phyloP scores from a whole-genome alignment of 2,329 filamentous ascomycete genomes.

The Monosporascus cannonballus region DNA sequence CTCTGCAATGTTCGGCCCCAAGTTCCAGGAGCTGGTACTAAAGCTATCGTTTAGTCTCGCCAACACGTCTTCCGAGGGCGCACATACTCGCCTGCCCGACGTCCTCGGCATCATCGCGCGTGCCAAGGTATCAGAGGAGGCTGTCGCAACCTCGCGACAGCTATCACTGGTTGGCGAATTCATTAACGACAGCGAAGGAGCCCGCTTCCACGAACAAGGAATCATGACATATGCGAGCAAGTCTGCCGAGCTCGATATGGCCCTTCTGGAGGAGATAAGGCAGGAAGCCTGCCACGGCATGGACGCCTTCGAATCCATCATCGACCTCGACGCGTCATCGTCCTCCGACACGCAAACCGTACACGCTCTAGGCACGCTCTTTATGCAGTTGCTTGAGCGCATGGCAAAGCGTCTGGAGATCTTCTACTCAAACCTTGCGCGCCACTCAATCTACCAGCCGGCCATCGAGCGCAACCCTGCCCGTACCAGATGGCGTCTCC shows the following conservation, averaged over 20 bases:
- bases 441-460: conserved; percentile 43
- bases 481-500: conserved; percentile 44
- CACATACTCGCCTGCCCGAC: conserved; percentile 34
- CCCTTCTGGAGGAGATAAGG: conserved; percentile 46
- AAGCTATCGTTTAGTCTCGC: conserved; percentile 46
- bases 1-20: conserved; percentile 42
- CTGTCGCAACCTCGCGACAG: conserved; percentile 37
- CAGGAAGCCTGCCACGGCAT: conserved; percentile 48
- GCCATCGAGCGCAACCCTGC: conserved; percentile 48
- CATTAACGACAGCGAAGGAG: conserved; percentile 37
- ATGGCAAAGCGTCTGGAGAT: conserved; percentile 45
- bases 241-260: conserved; percentile 45
- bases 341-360: neutral
- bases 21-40: conserved; percentile 46
- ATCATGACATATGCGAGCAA: conserved; percentile 44
- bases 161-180: conserved; percentile 38
- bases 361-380: conserved; percentile 17
- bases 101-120: conserved; percentile 36
- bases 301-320: conserved; percentile 45
- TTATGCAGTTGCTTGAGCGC: conserved; percentile 46
- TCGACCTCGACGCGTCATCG: conserved; percentile 4
- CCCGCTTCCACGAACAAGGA: conserved; percentile 45
- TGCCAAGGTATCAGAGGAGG: conserved; percentile 39
- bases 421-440: conserved; percentile 45
- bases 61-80: conserved; percentile 28